Conservation (phyloP, 176 grass and related monocot species). For the Bonia amplexicaulis region DNA sequence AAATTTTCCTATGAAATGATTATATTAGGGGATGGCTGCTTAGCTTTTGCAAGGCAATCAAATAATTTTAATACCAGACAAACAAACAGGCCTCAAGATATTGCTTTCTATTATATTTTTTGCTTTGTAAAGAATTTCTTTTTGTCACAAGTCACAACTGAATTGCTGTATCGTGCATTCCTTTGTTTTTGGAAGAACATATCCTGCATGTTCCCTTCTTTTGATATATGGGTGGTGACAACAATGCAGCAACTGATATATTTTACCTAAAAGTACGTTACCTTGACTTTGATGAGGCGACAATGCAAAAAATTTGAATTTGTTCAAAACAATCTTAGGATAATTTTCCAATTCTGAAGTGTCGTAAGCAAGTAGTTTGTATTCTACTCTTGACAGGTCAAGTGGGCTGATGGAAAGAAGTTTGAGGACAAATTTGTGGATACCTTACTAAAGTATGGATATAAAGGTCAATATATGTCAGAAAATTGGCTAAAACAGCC, state of each 20-base stretch:
- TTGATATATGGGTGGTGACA: background rate
- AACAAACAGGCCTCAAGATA: background rate
- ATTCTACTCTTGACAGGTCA: conserved; percentile 55
- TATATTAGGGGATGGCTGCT: background rate
- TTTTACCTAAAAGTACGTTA: conserved; percentile 5
- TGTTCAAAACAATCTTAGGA: background rate
- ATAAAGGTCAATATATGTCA: conserved; percentile 84
- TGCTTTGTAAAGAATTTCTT: background rate
- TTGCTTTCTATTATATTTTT: background rate
- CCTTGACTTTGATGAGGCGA: background rate
- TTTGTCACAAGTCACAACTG: background rate
- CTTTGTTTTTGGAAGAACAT: background rate
- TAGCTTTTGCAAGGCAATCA: background rate
- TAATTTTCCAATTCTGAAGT: conserved; percentile 18
- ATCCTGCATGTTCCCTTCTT: background rate
- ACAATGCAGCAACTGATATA: background rate
- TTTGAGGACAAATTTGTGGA: conserved; percentile 97
- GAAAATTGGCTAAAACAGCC: conserved; percentile 82
- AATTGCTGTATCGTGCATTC: background rate
- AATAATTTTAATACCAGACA: background rate
- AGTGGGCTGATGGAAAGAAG: conserved; percentile 77
- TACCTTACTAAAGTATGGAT: conserved; percentile 72
- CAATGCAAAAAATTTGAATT: background rate
- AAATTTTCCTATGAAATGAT: background rate
- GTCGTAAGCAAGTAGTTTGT: conserved; percentile 19